phyloP scores from a whole-genome alignment of 495 filamentous ascomycete species.

The Penicillium bialowiezense region DNA sequence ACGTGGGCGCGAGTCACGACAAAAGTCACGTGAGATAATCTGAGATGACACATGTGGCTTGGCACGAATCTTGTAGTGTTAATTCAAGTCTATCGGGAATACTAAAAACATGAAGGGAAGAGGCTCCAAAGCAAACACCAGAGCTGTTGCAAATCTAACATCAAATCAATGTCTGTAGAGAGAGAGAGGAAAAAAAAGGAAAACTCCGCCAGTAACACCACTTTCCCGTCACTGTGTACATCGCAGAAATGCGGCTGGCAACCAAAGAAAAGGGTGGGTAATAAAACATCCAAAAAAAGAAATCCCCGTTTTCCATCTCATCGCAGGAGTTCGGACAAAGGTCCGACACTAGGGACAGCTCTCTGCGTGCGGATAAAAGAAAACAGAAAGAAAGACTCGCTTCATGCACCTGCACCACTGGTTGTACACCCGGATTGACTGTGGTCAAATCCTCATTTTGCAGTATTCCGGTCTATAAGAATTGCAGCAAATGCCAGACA shows the following conservation, averaged over 20 bases:
- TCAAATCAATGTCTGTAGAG: constrained; percentile 26
- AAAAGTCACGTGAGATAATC: not conserved
- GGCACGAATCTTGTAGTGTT: too few species aligned
- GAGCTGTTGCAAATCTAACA: constrained; percentile 31
- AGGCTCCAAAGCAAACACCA: constrained; percentile 27
- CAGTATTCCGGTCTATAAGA: not conserved
- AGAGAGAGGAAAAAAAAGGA: constrained; percentile 11
- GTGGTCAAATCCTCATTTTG: not conserved
- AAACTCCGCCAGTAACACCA: constrained; percentile 21
- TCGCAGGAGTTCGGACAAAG: constrained; percentile 5
- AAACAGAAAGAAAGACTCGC: not conserved
- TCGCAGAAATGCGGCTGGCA: constrained; percentile 13
- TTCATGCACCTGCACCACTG: not conserved
- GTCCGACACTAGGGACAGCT: constrained; percentile 20
- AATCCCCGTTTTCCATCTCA: constrained; percentile 10
- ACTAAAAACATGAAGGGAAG: constrained; percentile 23
- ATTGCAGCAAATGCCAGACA: not conserved
- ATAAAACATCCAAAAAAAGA: constrained; percentile 1
- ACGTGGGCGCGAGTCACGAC: too few species aligned
- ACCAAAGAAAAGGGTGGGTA: constrained; percentile 6
- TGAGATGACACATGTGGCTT: too few species aligned
- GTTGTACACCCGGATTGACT: not conserved
- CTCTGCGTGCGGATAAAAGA: constrained; percentile 38
- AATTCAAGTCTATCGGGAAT: constrained; percentile 28
- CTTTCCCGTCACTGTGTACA: constrained; percentile 17